Percentiles rank a stretch among this genome's conserved stretches.
These are phyloP conservation scores for Penicillium goetzii DNA, from an alignment of 495 filamentous ascomycete genomes.

Conservation along the genomic window DNA sequence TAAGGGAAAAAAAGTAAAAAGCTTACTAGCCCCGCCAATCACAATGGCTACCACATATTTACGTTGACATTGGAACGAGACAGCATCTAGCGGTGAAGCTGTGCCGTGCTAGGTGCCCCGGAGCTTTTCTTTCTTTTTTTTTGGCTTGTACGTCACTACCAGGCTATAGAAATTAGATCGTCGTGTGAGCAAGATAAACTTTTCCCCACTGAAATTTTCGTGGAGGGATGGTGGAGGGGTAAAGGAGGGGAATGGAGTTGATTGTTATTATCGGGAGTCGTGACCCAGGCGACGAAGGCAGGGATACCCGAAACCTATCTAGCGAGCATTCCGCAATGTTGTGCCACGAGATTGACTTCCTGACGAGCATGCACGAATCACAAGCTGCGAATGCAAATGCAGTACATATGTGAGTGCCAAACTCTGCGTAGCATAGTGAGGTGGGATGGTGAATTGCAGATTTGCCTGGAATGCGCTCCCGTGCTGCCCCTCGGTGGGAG, in stretches of 20 bases:
- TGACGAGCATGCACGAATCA: constrained; percentile 4
- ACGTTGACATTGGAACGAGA: constrained; percentile 17
- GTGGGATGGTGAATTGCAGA: constrained; percentile 3
- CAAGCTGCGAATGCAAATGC: constrained; percentile 8
- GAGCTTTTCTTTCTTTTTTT: constrained; percentile 8
- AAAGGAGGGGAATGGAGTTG: constrained; percentile 3
- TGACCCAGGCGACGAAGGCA: neutral
- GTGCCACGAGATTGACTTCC: constrained; percentile 11
- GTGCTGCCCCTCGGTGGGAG: constrained; percentile 3
- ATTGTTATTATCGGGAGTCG: too few species aligned
- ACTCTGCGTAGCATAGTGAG: constrained; percentile 11
- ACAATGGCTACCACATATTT: neutral
- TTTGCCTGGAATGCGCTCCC: neutral
- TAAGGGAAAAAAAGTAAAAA: constrained; percentile 5
- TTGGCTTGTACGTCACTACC: neutral
- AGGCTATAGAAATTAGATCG: neutral
- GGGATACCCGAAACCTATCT: neutral
- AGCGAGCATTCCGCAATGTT: constrained; percentile 5
- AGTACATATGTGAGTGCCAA: neutral
- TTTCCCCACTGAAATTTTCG: neutral
- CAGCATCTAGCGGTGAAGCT: constrained; percentile 38
- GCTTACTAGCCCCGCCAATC: constrained; percentile 18
- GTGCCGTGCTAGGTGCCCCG: constrained; percentile 21
- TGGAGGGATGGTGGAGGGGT: constrained; percentile 5
- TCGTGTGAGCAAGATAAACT: constrained; percentile 1